These are phyloP conservation scores for Dothideomycetes sp. DNA, from an alignment of 2,329 filamentous ascomycete genomes.

Conservation along the genomic window DNA sequence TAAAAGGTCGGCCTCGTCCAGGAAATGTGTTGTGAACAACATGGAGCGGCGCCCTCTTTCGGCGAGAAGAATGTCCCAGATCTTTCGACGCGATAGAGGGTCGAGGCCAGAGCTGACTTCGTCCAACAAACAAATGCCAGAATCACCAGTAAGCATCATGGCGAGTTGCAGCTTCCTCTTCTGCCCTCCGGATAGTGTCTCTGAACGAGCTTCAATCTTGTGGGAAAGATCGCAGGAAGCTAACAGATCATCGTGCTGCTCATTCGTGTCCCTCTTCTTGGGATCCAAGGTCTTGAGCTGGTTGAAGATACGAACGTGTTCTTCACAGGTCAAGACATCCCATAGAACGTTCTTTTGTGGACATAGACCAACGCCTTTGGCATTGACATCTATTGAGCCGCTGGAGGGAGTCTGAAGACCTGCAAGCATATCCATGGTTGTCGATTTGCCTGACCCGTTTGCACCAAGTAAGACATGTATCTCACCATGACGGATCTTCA, in stretches of 20 bases:
- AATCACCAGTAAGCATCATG: slow-evolving; percentile 91
- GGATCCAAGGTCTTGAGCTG: slow-evolving; percentile 55
- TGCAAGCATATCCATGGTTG: slow-evolving; percentile 77
- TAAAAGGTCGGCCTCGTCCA: slow-evolving; percentile 84
- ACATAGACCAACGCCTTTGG: slow-evolving; percentile 72
- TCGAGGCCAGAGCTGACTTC: slow-evolving; percentile 86
- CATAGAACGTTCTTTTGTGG: slow-evolving; percentile 93
- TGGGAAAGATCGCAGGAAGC: slow-evolving; percentile 60
- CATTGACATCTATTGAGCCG: slow-evolving; percentile 67
- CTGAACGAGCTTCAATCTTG: slow-evolving; percentile 61
- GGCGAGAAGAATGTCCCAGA: slow-evolving; percentile 85
- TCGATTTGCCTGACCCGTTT: slow-evolving; percentile 85
- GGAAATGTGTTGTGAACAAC: slow-evolving; percentile 82
- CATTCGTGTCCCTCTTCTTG: slow-evolving; percentile 45
- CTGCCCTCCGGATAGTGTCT: slow-evolving; percentile 79
- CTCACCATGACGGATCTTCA: slow-evolving; percentile 64
- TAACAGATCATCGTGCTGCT: slow-evolving; percentile 54
- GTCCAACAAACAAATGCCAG: slow-evolving; percentile 78
- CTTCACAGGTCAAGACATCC: slow-evolving; percentile 76
- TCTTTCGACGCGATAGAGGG: slow-evolving; percentile 73
- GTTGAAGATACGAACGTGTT: slow-evolving; percentile 79
- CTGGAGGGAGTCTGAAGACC: slow-evolving; percentile 67
- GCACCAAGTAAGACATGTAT: slow-evolving; percentile 80
- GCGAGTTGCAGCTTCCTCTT: slow-evolving; percentile 86
- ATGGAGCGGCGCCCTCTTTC: slow-evolving; percentile 75